Evolutionary conservation across 1,284 basidiomycete genomes (phyloP).

Genomic region (Malassezia dermatis): DNA sequence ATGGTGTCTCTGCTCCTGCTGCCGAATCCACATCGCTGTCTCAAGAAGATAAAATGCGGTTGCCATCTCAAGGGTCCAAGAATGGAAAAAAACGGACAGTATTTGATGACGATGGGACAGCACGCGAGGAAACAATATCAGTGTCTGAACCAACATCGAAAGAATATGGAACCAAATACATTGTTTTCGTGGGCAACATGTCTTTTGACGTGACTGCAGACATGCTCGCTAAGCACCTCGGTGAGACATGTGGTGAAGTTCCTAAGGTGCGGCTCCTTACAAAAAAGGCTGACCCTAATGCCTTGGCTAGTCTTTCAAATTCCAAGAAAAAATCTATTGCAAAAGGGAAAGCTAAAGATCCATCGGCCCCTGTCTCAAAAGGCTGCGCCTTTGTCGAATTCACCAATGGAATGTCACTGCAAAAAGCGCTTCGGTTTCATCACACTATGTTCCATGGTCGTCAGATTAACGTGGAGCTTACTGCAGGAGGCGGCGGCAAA

Average conservation of each 20-base stretch:
- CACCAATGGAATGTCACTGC: slow-evolving; percentile 23
- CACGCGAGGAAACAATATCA: neutral
- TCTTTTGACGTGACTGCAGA: slow-evolving; percentile 35
- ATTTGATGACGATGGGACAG: slow-evolving; percentile 12
- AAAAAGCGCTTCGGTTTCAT: slow-evolving; percentile 43
- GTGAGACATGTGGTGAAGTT: slow-evolving; percentile 34
- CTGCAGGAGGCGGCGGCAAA: slow-evolving; percentile 45
- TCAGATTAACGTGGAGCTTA: slow-evolving; percentile 46
- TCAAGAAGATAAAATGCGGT: slow-evolving; percentile 3
- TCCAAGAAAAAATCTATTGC: slow-evolving; percentile 45
- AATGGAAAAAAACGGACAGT: neutral
- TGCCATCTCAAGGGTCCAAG: slow-evolving; percentile 16
- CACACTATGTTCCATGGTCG: slow-evolving; percentile 41
- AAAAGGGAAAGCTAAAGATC: slow-evolving; percentile 43
- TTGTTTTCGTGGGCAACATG: slow-evolving; percentile 47
- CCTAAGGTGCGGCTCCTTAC: slow-evolving; percentile 42
- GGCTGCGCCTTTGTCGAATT: slow-evolving; percentile 47
- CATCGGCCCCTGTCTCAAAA: slow-evolving; percentile 27
- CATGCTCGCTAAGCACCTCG: slow-evolving; percentile 37
- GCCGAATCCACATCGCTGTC: neutral
- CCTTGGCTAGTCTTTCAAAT: slow-evolving; percentile 25
- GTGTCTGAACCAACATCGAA: neutral
- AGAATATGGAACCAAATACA: slow-evolving; percentile 20
- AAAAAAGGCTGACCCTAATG: slow-evolving; percentile 29
- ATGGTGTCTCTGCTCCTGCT: neutral